Base-by-base conservation (phyloP, 116 monocot species). In the Phalaenopsis hybrid region DNA sequence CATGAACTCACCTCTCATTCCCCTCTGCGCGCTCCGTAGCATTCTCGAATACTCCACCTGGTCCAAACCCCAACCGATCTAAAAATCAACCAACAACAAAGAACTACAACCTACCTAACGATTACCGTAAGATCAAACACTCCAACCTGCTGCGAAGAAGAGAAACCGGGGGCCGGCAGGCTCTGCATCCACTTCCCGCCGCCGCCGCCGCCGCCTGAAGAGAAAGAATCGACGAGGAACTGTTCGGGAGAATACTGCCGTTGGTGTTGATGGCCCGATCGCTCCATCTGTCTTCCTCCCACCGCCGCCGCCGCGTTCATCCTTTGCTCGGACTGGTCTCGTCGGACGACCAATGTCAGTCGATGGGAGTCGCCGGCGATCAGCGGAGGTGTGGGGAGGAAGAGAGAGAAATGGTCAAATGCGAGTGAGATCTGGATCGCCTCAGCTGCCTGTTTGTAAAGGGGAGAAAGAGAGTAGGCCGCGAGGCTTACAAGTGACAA, bases 171-270 rank as follows among this genome's bases (percentile, higher is more conserved):
- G 44, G 80, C 80, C 20, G 78, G 76, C 15, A 81, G 81, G 31
- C 85, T 77, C 55, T 89, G 92, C 4, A 15, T 11, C 75, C 75
- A 75, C 46, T 75, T 75, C 46, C 46, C 75, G n/a, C 75, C 45
- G 45, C 75, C 31, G 31, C 28, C 75, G 7, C 75, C 75, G 5
- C 9, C 75, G 33, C 45, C 75, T 25, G 75, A 75, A 75, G 75
- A 33, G n/a, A 75, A 46, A 20, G 75, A 75, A 46, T 98, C 97
- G 77, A 88, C 21, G 48, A 89, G 74, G 82, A 89, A 85, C 74
- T 92, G 87, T 34, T 98, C 95, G 34, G 92, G 85, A 0, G 91
- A 92, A 82, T 83, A 93, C 85, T 93, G 93, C 16, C 93, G 87
- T 82, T 90, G 92, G 78, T 90, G 87, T 70, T 86, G 88, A 41